Conservation (phyloP, 495 filamentous ascomycete species). For the Margaritispora aquatica region DNA sequence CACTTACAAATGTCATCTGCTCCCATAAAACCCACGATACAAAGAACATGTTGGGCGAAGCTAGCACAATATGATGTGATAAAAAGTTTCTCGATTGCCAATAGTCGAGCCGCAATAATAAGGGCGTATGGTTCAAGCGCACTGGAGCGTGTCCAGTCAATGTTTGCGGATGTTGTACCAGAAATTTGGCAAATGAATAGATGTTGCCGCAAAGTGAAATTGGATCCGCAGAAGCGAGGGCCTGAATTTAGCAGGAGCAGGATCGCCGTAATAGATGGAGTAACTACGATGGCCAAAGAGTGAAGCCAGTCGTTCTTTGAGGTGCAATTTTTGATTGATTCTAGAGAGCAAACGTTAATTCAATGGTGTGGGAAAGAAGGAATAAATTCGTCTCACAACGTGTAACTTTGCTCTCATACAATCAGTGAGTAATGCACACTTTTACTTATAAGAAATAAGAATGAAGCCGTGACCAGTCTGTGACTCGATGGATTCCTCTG, state of each 20-base stretch:
- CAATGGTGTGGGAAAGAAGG: background rate
- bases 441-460: background rate
- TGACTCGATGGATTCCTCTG: background rate
- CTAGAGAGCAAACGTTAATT: too few species aligned
- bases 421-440: too few species aligned
- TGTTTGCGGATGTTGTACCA: too few species aligned
- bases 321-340: too few species aligned
- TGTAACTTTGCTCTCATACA: too few species aligned
- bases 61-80: background rate
- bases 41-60: constrained; percentile 53
- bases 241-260: background rate
- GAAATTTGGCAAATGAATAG: too few species aligned
- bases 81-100: too few species aligned
- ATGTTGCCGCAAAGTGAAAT: background rate
- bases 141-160: too few species aligned
- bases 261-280: background rate
- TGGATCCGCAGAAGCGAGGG: background rate
- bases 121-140: too few species aligned
- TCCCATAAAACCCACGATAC: constrained; percentile 77
- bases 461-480: background rate
- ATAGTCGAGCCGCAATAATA: too few species aligned
- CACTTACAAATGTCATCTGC: constrained; percentile 82
- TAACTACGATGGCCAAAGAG: background rate
- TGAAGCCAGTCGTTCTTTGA: too few species aligned
- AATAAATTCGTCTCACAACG: background rate